Conservation (phyloP, 2,329 filamentous ascomycete species). For the Pseudogymnoascus sp. region DNA sequence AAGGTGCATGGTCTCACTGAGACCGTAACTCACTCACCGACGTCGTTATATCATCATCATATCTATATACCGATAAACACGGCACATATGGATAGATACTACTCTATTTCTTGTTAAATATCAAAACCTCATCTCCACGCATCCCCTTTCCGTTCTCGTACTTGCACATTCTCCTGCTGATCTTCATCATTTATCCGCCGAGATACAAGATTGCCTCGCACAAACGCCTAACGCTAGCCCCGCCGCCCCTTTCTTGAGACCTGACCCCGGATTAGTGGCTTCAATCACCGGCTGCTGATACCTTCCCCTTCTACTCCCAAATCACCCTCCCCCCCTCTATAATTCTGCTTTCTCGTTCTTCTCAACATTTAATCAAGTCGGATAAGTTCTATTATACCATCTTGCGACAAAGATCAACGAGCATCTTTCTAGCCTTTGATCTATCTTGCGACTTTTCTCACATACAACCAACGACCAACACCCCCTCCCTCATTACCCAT, state of each 20-base stretch:
- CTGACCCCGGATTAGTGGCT: conserved; percentile 12
- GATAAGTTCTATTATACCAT: background rate
- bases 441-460: conserved; percentile 11
- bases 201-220: conserved; percentile 8
- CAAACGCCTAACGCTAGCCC: conserved; percentile 11
- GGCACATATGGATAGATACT: background rate
- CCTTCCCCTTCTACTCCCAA: conserved; percentile 5
- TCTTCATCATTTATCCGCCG: conserved; percentile 11
- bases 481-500: conserved; percentile 14
- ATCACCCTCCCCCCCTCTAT: conserved; percentile 8
- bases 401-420: background rate
- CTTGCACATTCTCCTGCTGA: background rate
- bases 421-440: background rate
- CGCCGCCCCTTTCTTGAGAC: conserved; percentile 11
- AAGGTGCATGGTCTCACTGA: conserved; percentile 5
- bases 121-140: background rate
- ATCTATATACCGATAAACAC: background rate
- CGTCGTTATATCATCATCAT: conserved; percentile 2
- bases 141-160: background rate
- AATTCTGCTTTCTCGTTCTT: conserved; percentile 1
- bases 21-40: background rate
- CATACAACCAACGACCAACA: background rate
- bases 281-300: conserved; percentile 9
- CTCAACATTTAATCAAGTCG: background rate
- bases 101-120: background rate